A percentile compares a stretch with the other conserved stretches of the same genome.
phyloP scores from a whole-genome alignment of 2,329 filamentous ascomycete species.

The Monosporascus sp. region DNA sequence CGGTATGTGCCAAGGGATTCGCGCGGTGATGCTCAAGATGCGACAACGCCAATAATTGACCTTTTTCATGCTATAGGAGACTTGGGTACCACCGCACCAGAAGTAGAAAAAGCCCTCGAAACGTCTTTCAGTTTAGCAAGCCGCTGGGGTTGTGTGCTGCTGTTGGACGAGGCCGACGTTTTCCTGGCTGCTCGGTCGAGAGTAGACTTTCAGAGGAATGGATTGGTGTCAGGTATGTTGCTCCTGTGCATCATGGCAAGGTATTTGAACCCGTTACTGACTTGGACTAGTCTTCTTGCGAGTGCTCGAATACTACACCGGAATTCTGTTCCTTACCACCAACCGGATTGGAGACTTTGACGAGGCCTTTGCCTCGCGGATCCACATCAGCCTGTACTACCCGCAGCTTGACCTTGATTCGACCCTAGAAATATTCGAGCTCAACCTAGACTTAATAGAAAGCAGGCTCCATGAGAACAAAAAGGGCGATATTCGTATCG shows the following conservation, averaged over 20 bases:
- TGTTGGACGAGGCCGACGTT: too few relatives aligned
- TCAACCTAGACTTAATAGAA: slow-evolving; percentile 12
- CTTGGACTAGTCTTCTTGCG: slow-evolving; percentile 28
- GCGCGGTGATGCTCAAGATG: too few relatives aligned
- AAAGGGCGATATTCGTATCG: too few relatives aligned
- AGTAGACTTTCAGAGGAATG: slow-evolving; percentile 21
- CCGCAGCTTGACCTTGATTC: slow-evolving; percentile 14
- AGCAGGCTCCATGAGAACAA: too few relatives aligned
- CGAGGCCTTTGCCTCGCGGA: slow-evolving; percentile 33
- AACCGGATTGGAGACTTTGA: slow-evolving; percentile 37
- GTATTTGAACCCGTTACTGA: too few relatives aligned
- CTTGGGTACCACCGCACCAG: slow-evolving; percentile 26
- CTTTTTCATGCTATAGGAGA: too few relatives aligned
- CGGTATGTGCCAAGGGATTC: too few relatives aligned
- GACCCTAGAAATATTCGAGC: slow-evolving; percentile 10
- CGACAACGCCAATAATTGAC: too few relatives aligned
- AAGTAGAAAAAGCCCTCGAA: slow-evolving; percentile 17
- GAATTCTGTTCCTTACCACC: slow-evolving; percentile 35
- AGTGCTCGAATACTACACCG: slow-evolving; percentile 20
- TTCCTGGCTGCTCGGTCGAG: slow-evolving; percentile 10
- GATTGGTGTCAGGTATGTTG: slow-evolving; percentile 23
- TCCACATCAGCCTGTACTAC: slow-evolving; percentile 31
- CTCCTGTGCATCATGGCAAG: background rate
- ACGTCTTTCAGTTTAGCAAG: too few relatives aligned
- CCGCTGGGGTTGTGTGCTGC: too few relatives aligned